These are phyloP conservation scores for Tremellales sp. DNA, from an alignment of 1,284 basidiomycete genomes.

Conservation along the genomic window DNA sequence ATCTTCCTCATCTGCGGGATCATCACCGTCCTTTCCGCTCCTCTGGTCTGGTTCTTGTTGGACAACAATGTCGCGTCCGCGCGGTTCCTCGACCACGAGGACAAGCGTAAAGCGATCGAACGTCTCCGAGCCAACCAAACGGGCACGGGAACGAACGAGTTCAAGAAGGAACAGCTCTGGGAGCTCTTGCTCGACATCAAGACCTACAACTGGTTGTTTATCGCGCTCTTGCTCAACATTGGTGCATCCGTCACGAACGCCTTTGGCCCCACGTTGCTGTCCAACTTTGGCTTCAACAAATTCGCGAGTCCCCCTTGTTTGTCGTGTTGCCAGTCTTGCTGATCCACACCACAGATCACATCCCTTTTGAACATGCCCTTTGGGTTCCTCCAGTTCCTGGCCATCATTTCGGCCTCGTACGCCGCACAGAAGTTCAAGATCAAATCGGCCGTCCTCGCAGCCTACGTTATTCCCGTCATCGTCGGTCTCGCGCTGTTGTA, in stretches of 20 bases:
- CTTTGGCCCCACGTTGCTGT: constrained; percentile 30
- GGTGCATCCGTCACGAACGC: constrained; percentile 41
- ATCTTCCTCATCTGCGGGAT: constrained; percentile 46
- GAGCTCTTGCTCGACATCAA: constrained; percentile 47
- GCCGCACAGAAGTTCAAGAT: constrained; percentile 31
- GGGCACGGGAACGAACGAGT: constrained; percentile 41
- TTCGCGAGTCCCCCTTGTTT: too few species aligned
- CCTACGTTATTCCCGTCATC: constrained; percentile 39
- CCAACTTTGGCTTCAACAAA: constrained; percentile 18
- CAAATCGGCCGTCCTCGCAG: constrained; percentile 39
- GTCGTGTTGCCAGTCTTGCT: too few species aligned
- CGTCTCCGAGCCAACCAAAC: constrained; percentile 49
- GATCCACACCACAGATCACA: constrained; percentile 21
- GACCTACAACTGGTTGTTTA: constrained; percentile 42
- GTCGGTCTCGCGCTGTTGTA: constrained; percentile 38
- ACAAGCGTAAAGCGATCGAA: constrained; percentile 47
- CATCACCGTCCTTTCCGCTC: constrained; percentile 43
- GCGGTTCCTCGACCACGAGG: constrained; percentile 44
- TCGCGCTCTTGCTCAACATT: constrained; percentile 41
- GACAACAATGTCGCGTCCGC: constrained; percentile 43
- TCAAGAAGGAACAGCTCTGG: constrained; percentile 45
- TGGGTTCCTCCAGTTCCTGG: constrained; percentile 39
- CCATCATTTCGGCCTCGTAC: constrained; percentile 37
- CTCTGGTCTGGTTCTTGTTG: constrained; percentile 39
- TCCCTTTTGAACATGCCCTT: constrained; percentile 50